A percentile compares a stretch with the other conserved stretches of the same genome.
Evolutionary conservation across 176 grass and related monocot species (phyloP).

Genomic region (Secale cereale): DNA sequence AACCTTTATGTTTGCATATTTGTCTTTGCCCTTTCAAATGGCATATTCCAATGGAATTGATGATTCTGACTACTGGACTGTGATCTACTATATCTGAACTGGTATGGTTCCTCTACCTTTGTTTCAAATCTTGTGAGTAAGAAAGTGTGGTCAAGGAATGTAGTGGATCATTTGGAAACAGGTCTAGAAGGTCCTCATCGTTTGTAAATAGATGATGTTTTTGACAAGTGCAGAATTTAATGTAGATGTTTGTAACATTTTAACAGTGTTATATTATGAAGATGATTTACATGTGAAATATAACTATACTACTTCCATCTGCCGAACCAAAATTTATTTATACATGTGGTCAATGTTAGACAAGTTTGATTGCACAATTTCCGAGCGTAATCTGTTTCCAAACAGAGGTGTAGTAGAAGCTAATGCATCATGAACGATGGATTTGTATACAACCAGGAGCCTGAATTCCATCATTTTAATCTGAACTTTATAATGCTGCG

Average conservation of each 20-base stretch:
- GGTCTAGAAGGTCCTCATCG: background rate
- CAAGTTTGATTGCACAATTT: background rate
- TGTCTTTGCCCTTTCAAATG: background rate
- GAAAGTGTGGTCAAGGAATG: background rate
- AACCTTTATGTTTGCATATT: background rate
- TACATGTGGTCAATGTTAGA: background rate
- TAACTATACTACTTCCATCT: background rate
- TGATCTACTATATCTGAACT: background rate
- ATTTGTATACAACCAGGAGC: background rate
- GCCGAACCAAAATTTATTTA: background rate
- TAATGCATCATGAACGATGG: background rate
- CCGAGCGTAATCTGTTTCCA: background rate
- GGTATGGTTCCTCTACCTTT: background rate
- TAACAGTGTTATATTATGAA: background rate
- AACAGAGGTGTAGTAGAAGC: background rate
- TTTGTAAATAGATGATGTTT: background rate
- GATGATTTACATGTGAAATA: background rate
- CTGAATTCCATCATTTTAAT: background rate
- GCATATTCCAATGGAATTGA: background rate
- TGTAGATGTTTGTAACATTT: background rate
- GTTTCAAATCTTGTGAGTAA: background rate
- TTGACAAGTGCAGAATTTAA: background rate
- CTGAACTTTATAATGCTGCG: background rate
- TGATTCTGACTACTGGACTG: background rate
- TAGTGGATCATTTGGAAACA: background rate